Percentiles rank a stretch among this genome's conserved stretches.
phyloP scores from a whole-genome alignment of 495 filamentous ascomycete species.

The Aspergillus indologenus region DNA sequence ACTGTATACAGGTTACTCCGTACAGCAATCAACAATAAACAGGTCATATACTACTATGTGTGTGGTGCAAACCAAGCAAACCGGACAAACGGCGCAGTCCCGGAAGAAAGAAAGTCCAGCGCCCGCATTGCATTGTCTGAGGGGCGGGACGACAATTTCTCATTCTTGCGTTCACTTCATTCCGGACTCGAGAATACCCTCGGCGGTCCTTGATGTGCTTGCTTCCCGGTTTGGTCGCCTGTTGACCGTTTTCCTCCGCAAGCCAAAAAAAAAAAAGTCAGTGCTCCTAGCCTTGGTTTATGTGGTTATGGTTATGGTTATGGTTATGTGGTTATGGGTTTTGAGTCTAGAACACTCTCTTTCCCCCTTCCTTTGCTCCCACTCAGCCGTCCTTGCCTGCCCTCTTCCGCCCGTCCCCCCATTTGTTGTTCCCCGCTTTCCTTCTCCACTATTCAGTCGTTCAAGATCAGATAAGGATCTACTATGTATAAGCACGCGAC shows the following conservation, averaged over 20 bases:
- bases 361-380: background rate
- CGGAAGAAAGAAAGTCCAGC: background rate
- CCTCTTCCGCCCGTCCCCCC: background rate
- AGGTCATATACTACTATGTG: background rate
- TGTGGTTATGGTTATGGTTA: slow-evolving; percentile 13
- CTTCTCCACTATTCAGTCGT: background rate
- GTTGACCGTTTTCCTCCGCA: background rate
- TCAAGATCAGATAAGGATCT: slow-evolving; percentile 3
- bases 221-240: background rate
- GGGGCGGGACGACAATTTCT: slow-evolving; percentile 33
- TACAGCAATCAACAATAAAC: background rate
- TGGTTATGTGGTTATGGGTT: slow-evolving; percentile 7
- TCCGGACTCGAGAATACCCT: slow-evolving; percentile 50
- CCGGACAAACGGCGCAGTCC: background rate
- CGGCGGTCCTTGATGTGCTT: slow-evolving; percentile 42
- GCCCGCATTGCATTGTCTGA: background rate
- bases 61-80: background rate
- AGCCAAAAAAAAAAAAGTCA: background rate
- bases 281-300: background rate
- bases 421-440: background rate
- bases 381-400: background rate
- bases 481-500: background rate
- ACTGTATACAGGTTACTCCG: too few species aligned
- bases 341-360: background rate
- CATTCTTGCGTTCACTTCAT: slow-evolving; percentile 36